Evolutionary conservation across 192 early-diverging fungal species (phyloP).

Genomic region (Coemansia biformis): DNA sequence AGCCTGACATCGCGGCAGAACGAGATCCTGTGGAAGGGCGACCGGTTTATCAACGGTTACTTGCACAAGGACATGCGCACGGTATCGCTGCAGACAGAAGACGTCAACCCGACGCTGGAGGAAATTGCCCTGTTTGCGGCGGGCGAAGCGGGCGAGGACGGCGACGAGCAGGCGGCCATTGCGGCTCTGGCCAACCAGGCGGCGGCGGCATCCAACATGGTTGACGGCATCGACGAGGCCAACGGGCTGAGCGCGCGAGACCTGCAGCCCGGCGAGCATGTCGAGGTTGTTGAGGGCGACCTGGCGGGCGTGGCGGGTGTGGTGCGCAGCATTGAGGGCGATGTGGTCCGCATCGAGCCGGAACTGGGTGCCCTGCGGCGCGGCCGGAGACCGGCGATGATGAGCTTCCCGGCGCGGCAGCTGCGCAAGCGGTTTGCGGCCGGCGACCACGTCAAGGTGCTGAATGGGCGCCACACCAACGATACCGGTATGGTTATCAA

Average conservation of each 20-base stretch:
- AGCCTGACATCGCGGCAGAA: conserved; percentile 55
- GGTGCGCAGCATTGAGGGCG: conserved; percentile 67
- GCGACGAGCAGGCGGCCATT: conserved; percentile 62
- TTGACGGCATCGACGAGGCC: conserved; percentile 33
- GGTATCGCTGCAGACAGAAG: conserved; percentile 57
- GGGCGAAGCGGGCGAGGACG: conserved; percentile 56
- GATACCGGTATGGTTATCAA: conserved; percentile 86
- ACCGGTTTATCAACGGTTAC: conserved; percentile 71
- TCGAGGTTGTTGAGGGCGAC: conserved; percentile 82
- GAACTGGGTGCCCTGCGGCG: conserved; percentile 54
- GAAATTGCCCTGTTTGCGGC: conserved; percentile 77
- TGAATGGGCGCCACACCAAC: conserved; percentile 75
- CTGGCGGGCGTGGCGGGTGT: conserved; percentile 70
- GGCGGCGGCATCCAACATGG: conserved; percentile 28
- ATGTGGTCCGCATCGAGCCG: conserved; percentile 65
- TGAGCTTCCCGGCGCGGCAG: conserved; percentile 60
- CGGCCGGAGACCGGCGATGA: conserved; percentile 22
- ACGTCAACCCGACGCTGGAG: conserved; percentile 84
- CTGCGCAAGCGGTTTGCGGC: conserved; percentile 84
- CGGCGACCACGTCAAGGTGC: conserved; percentile 93
- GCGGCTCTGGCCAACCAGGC: conserved; percentile 55
- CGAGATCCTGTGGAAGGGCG: conserved; percentile 56
- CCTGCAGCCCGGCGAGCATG: conserved; percentile 75
- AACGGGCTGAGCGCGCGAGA: conserved; percentile 51
- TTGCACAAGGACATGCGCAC: conserved; percentile 77